These are phyloP conservation scores for Dioszegia hungarica DNA, from an alignment of 768 basidiomycete genomes.

Conservation along the genomic window DNA sequence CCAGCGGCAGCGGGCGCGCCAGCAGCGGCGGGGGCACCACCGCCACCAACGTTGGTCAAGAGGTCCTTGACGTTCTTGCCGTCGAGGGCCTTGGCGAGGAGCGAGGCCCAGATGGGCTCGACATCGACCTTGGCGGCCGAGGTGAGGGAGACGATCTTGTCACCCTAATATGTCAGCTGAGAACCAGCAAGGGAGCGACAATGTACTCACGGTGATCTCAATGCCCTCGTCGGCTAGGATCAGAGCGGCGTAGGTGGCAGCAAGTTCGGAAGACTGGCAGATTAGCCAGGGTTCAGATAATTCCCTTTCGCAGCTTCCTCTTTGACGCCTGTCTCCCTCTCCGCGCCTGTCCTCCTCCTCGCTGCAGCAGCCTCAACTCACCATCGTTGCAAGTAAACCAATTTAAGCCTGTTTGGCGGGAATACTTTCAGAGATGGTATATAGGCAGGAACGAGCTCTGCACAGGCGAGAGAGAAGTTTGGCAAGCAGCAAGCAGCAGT, in stretches of 20 bases:
- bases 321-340: neutral
- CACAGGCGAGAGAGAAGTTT: neutral
- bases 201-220: conserved; percentile 83
- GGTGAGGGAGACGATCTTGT: conserved; percentile 85
- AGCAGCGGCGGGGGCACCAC: conserved; percentile 73
- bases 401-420: conserved; percentile 33
- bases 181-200: neutral
- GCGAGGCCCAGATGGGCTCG: conserved; percentile 94
- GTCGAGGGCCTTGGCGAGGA: conserved; percentile 96
- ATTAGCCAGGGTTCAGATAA: neutral
- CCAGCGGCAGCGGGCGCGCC: conserved; percentile 57
- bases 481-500: too few species aligned
- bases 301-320: neutral
- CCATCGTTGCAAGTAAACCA: conserved; percentile 35
- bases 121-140: conserved; percentile 75
- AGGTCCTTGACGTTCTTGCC: conserved; percentile 97
- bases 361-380: conserved; percentile 8
- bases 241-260: conserved; percentile 91
- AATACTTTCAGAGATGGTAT: conserved; percentile 15
- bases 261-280: conserved; percentile 63
- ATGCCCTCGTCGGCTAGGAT: conserved; percentile 96
- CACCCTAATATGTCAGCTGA: conserved; percentile 57
- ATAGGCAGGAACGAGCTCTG: neutral
- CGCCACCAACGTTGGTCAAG: conserved; percentile 88
- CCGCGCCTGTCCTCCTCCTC: neutral